Conservation (phyloP, 2,329 filamentous ascomycete genomes). For the Cladorrhinum sp. region DNA sequence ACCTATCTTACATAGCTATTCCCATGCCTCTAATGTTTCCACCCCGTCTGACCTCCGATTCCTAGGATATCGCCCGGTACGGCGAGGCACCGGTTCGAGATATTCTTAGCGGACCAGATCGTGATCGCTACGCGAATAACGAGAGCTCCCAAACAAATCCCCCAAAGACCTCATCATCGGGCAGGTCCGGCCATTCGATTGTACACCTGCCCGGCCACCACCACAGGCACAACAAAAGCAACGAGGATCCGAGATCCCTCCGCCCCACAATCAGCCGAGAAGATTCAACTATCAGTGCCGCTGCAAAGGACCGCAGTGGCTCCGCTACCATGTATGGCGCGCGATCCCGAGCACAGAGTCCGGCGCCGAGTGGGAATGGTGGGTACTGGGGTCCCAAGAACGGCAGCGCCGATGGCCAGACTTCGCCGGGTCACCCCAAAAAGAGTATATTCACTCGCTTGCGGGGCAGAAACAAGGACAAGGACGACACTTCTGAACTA, state of each 20-base stretch:
- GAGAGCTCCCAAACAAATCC: constrained; percentile 41
- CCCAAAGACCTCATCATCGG: constrained; percentile 62
- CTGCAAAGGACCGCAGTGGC: constrained; percentile 52
- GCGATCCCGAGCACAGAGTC: constrained; percentile 69
- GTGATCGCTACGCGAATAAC: constrained; percentile 61
- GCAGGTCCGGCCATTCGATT: constrained; percentile 57
- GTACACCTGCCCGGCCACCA: constrained; percentile 64
- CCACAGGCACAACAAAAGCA: constrained; percentile 68
- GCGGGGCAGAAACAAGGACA: constrained; percentile 50
- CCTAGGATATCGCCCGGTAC: constrained; percentile 71
- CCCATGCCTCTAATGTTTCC: not conserved
- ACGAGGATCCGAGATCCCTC: constrained; percentile 62
- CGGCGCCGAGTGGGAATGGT: constrained; percentile 73
- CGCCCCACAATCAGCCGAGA: constrained; percentile 75
- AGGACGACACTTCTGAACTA: constrained; percentile 41
- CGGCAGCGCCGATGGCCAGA: constrained; percentile 51
- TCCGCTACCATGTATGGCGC: constrained; percentile 45
- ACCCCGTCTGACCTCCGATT: constrained; percentile 11
- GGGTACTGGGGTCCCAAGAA: constrained; percentile 49
- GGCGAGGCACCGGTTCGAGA: constrained; percentile 75
- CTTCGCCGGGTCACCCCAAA: constrained; percentile 56
- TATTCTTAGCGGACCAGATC: constrained; percentile 66
- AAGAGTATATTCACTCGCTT: constrained; percentile 50
- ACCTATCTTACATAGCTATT: constrained; percentile 11
- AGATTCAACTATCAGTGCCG: constrained; percentile 57